Evolutionary conservation across 1,139 yeast genomes (phyloP), one percentile per base, ranked within the genome.

Genomic region (Kodamaea sp.): DNA sequence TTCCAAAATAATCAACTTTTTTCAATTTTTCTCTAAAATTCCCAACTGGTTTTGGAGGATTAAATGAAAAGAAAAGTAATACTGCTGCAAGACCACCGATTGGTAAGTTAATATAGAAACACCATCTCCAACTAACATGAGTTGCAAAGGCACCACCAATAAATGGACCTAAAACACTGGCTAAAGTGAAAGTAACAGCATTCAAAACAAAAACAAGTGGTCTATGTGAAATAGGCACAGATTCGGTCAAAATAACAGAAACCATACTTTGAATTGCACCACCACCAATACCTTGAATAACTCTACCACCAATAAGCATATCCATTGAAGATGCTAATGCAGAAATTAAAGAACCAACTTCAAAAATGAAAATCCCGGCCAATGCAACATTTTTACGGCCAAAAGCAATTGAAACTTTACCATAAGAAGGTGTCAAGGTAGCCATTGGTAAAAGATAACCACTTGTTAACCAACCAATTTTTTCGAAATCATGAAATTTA

Each of bases 41-140:
- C 4, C 77, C 75, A 28, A 57, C 56, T 2, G 78, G 68, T 32
- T 49, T 62, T 9, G 82, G 83, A 10, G 88, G 85, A 32, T 73
- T 66, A 59, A 79, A 81, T n/a, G 74, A 67, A 33, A 67, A 50
- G 6, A 65, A 42, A 36, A 84, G 65, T 15, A 74, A 53, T 0
- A 60, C 54, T 11, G 73, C 58, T 1, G 84, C 81, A 4, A 72
- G 45, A 0, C 84, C 88, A 11, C 86, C 85, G 35, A 82, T 62
- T 5, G 90, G 88, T 42, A 84, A 59, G 54, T 83, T 84, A 50
- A 84, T 70, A 57, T 79, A 84, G 57, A 84, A 84, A 50, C 87
- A 79, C 90, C 90, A 83, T 55, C 92, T 70, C 92, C 92, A 84
- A 11, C 79, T 65, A 2, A 77, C 80, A 37, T 75, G 67, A 9